Conservation (phyloP, 2,329 filamentous ascomycete species). For the Neonectria coccinea region DNA sequence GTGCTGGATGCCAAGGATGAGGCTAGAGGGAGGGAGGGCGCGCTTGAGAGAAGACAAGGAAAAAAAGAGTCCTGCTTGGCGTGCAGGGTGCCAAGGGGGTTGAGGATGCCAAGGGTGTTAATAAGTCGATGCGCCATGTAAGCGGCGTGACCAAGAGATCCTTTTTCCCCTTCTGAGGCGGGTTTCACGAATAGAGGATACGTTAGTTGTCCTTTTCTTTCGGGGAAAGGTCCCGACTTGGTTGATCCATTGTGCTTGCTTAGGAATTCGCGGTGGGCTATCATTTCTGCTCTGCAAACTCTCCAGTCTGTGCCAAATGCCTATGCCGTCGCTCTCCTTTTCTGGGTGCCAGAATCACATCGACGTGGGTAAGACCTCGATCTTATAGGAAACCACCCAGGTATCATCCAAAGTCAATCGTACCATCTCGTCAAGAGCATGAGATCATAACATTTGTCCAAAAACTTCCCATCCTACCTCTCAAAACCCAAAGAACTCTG, state of each 20-base stretch:
- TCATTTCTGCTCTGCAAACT: constrained; percentile 1
- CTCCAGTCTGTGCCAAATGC: neutral
- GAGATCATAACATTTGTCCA: neutral
- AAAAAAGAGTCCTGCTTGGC: constrained; percentile 22
- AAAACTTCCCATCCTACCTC: neutral
- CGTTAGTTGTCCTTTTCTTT: neutral
- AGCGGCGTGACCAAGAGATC: neutral
- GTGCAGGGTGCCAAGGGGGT: constrained; percentile 21
- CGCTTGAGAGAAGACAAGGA: neutral
- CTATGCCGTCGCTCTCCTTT: neutral
- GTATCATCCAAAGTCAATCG: neutral
- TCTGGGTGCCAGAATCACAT: no score
- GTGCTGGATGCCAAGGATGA: constrained; percentile 2
- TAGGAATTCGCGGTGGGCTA: neutral
- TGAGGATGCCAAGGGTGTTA: constrained; percentile 14
- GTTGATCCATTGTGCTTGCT: neutral
- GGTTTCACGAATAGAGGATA: neutral
- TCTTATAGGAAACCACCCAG: neutral
- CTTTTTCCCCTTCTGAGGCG: neutral
- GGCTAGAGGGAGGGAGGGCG: neutral
- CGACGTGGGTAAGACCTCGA: neutral
- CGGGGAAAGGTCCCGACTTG: neutral
- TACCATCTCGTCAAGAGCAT: no score
- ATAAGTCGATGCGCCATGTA: neutral
- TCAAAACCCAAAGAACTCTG: neutral